phyloP scores from a whole-genome alignment of 192 early-diverging fungal genomes.

The Chytriomyces hyalinus region DNA sequence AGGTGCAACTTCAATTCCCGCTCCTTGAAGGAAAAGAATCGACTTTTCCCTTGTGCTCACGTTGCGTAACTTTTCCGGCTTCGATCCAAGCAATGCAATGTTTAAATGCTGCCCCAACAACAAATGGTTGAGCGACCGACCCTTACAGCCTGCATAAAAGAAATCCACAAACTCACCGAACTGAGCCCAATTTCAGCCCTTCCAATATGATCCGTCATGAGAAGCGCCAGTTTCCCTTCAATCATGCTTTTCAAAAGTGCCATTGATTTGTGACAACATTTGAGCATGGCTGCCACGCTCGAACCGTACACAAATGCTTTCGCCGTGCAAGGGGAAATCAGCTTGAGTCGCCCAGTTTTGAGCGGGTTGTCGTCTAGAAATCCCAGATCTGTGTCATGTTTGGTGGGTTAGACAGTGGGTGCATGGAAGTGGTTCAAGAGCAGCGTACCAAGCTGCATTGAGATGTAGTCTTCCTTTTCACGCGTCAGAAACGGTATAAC shows the following conservation, averaged over 20 bases:
- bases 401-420: not conserved
- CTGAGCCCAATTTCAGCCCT: conserved; percentile 31
- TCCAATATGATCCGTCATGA: conserved; percentile 32
- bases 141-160: not conserved
- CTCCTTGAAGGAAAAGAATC: conserved; percentile 26
- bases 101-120: conserved; percentile 7
- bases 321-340: conserved; percentile 15
- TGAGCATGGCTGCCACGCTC: conserved; percentile 23
- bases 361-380: conserved; percentile 34
- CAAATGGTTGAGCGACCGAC: not conserved
- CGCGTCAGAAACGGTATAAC: conserved; percentile 17
- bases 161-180: conserved; percentile 23
- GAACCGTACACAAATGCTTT: conserved; percentile 26
- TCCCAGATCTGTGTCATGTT: not conserved
- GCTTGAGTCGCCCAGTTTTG: conserved; percentile 22
- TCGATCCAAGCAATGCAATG: conserved; percentile 27
- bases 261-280: conserved; percentile 19
- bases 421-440: conserved; percentile 5
- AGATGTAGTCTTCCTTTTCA: conserved; percentile 32
- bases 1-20: conserved; percentile 38
- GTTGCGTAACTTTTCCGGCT: conserved; percentile 15
- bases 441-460: conserved; percentile 23
- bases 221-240: conserved; percentile 5
- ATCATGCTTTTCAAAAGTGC: conserved; percentile 27
- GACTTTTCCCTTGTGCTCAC: conserved; percentile 37